Conservation (phyloP, 768 basidiomycete species). For the Lepiota brunneoincarnata region DNA sequence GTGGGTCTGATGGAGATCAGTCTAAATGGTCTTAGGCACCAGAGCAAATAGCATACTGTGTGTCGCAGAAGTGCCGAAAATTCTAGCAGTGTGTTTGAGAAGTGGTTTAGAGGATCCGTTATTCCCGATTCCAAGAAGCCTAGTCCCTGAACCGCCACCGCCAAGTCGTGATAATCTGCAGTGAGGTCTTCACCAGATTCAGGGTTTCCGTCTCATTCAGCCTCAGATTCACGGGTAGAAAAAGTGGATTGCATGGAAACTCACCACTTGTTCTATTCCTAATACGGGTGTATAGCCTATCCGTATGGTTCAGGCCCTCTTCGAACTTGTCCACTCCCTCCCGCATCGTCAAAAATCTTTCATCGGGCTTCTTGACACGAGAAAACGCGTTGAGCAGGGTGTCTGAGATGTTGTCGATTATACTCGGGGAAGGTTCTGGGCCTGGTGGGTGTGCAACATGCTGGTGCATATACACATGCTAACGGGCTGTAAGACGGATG, state of each 20-base stretch:
- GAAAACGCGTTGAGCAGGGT: constrained; percentile 95
- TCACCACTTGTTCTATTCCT: constrained; percentile 86
- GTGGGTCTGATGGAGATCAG: constrained; percentile 56
- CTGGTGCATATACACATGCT: constrained; percentile 98
- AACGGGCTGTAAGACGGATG: constrained; percentile 11
- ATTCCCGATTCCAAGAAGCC: constrained; percentile 98
- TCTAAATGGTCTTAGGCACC: constrained; percentile 1
- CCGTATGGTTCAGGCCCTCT: constrained; percentile 81
- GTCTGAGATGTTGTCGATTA: constrained; percentile 95
- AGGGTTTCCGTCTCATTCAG: constrained; percentile 80
- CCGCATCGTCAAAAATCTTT: constrained; percentile 89
- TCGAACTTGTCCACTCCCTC: constrained; percentile 95
- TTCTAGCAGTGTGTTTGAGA: constrained; percentile 93
- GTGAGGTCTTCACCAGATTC: constrained; percentile 92
- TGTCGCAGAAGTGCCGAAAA: constrained; percentile 90
- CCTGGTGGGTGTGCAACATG: constrained; percentile 90
- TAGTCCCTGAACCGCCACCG: constrained; percentile 93
- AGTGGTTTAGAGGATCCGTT: constrained; percentile 95
- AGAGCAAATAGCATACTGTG: constrained; percentile 47
- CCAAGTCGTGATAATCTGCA: constrained; percentile 95
- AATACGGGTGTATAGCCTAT: constrained; percentile 76
- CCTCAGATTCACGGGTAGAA: constrained; percentile 61
- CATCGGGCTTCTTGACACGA: constrained; percentile 94
- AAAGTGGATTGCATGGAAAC: constrained; percentile 32
- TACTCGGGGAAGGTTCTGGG: constrained; percentile 71